Base-by-base conservation (phyloP, 306 rosid genomes). In the Cucurbita argyrosperma region DNA sequence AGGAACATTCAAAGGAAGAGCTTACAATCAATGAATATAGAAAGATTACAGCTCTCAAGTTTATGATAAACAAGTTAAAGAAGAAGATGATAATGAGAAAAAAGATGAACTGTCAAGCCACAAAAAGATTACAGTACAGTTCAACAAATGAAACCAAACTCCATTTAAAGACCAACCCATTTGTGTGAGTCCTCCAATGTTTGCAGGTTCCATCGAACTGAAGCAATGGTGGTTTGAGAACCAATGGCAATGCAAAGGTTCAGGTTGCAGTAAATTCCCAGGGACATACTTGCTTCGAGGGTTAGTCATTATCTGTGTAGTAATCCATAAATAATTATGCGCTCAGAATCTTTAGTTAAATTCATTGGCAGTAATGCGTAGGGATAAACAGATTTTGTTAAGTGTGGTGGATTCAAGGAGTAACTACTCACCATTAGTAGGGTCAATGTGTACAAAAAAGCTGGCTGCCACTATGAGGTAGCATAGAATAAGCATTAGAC, bases 391-490 rank as follows among this genome's bases (percentile, higher is more conserved):
- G 35, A 30, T 30, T 30, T 2, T 30, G 3, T 30, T 30, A 2
- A 30, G 35, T 30, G 35, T 16, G 59, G 16, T 54, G 59, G 26
- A 54, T 54, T 64, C 15, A n/a, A 64, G 51, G 13, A 39, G 50
- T 39, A 40, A 64, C 9, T 51, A 77, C 92, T 89, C 89, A 92
- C 97, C 97, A 14, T 69, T 77, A 50, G 79, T 74, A 80, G 90
- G 92, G 82, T 92, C 97, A n/a, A 90, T 84, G 42, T 92, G 97
- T 38, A 92, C 94, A 54, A 87, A 92, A 78, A 90, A 92, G 77
- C 95, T 92, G 85, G 97, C 96, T 54, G 96, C 97, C 72, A 92
- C 97, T 23, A 92, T 92, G 57, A 92, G 96, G 80, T 92, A 92
- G 87, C 97, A 88, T 26, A 92, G 85, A 63, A 92, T 84, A 77